A percentile compares a stretch with the other conserved stretches of the same genome.
Conservation (phyloP, 192 early-diverging fungal genomes). For the Coemansia sp. region DNA sequence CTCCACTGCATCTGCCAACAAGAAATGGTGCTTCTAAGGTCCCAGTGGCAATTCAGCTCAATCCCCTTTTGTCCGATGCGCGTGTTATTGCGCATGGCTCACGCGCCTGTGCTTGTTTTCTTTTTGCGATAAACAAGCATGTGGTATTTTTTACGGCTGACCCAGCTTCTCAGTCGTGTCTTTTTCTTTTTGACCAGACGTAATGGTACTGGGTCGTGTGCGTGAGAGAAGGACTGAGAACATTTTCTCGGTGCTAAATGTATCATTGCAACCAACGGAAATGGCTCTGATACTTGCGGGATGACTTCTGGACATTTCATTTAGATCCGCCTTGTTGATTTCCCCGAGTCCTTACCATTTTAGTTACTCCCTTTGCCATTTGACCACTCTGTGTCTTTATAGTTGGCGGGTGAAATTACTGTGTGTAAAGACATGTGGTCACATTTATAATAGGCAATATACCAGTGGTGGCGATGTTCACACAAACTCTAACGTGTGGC, state of each 20-base stretch:
- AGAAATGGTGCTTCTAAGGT: not conserved
- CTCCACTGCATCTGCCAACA: not conserved
- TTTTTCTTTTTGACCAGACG: not conserved
- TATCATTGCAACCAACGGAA: not conserved
- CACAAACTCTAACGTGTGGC: not conserved
- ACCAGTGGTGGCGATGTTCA: not conserved
- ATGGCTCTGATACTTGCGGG: not conserved
- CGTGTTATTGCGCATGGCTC: not conserved
- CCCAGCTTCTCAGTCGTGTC: not conserved
- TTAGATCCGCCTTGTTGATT: not conserved
- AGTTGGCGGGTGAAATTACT: not conserved
- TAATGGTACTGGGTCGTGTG: not conserved
- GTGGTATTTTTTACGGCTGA: not conserved
- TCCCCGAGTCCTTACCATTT: not conserved
- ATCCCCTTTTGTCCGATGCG: not conserved
- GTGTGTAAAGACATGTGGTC: not conserved
- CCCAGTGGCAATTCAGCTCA: not conserved
- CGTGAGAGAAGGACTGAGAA: not conserved
- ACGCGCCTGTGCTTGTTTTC: slow-evolving; percentile 1
- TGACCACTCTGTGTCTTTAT: not conserved
- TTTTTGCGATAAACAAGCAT: not conserved
- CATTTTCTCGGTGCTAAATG: not conserved
- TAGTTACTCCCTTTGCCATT: not conserved
- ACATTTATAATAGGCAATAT: not conserved
- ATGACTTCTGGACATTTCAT: not conserved